Evolutionary conservation across 1,284 basidiomycete genomes (phyloP).

Genomic region (Ganoderma lucidum): DNA sequence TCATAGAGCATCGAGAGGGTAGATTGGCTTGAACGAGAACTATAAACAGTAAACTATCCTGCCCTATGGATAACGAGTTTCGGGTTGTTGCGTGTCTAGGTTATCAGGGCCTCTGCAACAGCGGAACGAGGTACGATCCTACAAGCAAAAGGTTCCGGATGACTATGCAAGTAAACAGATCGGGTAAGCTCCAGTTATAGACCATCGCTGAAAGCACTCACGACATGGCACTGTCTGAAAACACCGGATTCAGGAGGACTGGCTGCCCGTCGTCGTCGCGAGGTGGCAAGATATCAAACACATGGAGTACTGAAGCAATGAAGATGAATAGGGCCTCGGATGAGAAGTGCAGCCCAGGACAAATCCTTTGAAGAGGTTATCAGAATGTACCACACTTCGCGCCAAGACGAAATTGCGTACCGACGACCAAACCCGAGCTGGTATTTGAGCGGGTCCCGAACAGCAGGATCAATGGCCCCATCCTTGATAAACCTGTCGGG

Average conservation of each 20-base stretch:
- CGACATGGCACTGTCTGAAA: not conserved
- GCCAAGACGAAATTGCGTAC: not conserved
- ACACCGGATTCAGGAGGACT: not conserved
- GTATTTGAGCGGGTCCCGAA: not conserved
- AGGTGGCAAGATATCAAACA: not conserved
- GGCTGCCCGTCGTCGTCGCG: not conserved
- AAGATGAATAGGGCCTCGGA: slow-evolving; percentile 1
- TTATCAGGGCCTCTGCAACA: not conserved
- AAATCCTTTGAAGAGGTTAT: not conserved
- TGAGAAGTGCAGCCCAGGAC: slow-evolving; percentile 1
- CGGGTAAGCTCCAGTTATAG: not conserved
- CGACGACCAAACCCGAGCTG: not conserved
- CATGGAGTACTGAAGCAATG: not conserved
- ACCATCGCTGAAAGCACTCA: not conserved
- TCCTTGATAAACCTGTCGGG: not conserved
- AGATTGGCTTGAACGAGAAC: too few species aligned
- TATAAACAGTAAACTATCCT: too few species aligned
- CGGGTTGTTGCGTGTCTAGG: not conserved
- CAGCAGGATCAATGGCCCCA: not conserved
- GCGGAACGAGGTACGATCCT: not conserved
- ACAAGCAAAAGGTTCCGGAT: not conserved
- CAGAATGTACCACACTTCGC: not conserved
- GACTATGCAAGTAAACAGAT: not conserved
- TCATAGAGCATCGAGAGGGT: too few species aligned
- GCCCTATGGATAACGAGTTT: too few species aligned